phyloP scores from a whole-genome alignment of 345 rosid species.

The Erysimum cheiranthoides region DNA sequence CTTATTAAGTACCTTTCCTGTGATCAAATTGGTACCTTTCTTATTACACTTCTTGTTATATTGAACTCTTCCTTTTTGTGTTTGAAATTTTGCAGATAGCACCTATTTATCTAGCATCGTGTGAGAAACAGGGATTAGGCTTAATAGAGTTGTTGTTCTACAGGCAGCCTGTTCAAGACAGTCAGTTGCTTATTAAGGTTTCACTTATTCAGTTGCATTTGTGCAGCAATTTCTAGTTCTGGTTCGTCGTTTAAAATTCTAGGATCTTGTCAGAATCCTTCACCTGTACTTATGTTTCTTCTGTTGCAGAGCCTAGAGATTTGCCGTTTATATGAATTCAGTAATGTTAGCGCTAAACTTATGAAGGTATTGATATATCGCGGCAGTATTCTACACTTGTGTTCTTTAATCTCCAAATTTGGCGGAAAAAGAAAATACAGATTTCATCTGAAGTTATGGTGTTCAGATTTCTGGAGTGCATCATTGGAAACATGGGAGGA shows the following conservation, averaged over 20 bases:
- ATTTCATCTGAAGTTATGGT: slow-evolving; percentile 14
- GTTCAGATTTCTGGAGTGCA: slow-evolving; percentile 83
- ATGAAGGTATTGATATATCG: slow-evolving; percentile 68
- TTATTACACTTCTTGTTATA: not conserved
- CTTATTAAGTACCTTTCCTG: not conserved
- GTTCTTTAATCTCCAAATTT: slow-evolving; percentile 9
- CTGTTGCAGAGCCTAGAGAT: slow-evolving; percentile 80
- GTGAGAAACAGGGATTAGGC: slow-evolving; percentile 87
- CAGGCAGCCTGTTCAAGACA: slow-evolving; percentile 76
- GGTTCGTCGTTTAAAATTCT: not conserved
- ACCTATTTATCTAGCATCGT: slow-evolving; percentile 85
- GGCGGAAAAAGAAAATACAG: not conserved
- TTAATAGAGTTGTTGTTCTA: slow-evolving; percentile 74
- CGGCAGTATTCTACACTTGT: not conserved
- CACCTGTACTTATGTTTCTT: slow-evolving; percentile 28
- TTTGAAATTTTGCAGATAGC: slow-evolving; percentile 66
- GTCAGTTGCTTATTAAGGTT: slow-evolving; percentile 78
- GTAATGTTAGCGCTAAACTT: slow-evolving; percentile 64
- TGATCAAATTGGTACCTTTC: slow-evolving; percentile 10
- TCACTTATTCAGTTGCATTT: slow-evolving; percentile 17
- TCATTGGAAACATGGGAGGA: slow-evolving; percentile 97
- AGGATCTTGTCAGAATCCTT: slow-evolving; percentile 24
- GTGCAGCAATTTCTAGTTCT: slow-evolving; percentile 7
- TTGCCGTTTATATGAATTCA: slow-evolving; percentile 85
- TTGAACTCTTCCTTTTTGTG: not conserved